A percentile compares a stretch with the other conserved stretches of the same genome.
These are phyloP conservation scores for Aschersonia sp. DNA, from an alignment of 2,329 filamentous ascomycete species.

Conservation along the genomic window DNA sequence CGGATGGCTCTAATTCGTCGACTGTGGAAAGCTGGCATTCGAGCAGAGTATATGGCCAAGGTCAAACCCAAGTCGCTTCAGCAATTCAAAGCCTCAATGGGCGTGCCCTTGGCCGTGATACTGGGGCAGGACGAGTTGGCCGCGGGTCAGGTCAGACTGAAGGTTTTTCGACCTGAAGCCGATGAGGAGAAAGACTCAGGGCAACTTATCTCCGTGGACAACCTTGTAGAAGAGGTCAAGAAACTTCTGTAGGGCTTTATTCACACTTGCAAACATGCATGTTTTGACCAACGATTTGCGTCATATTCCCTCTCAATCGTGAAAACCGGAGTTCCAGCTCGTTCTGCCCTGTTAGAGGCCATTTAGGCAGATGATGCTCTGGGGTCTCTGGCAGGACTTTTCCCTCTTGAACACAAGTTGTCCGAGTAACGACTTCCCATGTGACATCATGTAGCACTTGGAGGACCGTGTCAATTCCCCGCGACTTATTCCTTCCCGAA, in stretches of 20 bases:
- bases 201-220: neutral
- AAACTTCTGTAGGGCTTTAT: neutral
- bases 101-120: neutral
- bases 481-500: too few relatives aligned
- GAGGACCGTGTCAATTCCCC: too few relatives aligned
- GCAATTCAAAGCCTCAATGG: conserved; percentile 1
- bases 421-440: neutral
- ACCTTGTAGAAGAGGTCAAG: neutral
- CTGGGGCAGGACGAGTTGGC: conserved; percentile 1
- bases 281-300: neutral
- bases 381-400: neutral
- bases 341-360: neutral
- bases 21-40: conserved; percentile 1
- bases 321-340: neutral
- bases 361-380: neutral
- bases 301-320: neutral
- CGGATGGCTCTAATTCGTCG: conserved; percentile 1
- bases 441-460: neutral
- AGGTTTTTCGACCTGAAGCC: neutral
- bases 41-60: conserved; percentile 2
- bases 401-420: neutral
- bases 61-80: conserved; percentile 1
- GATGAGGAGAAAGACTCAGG: conserved; percentile 1
- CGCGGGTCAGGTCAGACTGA: conserved; percentile 1
- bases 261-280: neutral